Evolutionary conservation across 2,329 filamentous ascomycete species (phyloP), one percentile per base, ranked within the genome.

Genomic region (Biscogniauxia marginata): DNA sequence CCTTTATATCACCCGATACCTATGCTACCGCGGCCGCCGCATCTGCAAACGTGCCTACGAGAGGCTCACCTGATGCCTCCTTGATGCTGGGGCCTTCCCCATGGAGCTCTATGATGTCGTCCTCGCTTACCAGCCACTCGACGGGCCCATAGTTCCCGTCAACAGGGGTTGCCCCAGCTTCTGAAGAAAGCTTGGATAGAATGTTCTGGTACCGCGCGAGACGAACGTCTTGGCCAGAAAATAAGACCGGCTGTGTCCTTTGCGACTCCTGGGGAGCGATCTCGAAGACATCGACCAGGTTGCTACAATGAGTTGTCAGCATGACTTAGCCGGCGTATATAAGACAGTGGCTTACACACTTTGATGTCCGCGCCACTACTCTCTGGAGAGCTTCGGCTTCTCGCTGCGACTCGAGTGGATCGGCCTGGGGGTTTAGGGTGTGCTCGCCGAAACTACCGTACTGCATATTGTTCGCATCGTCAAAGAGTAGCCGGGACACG

Each of bases 271-370:
- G 79, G 20, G 83, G 82, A 34, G 81, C 79, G 66, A 86, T 85
- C 60, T 87, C 84, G 72, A 87, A 87, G 48, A 88, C 83, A 67
- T 88, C 85, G 58, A 88, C 84, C 73, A 88, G 83, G 65, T 87
- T 86, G 65, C 85, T 88, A 66, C 50, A 59, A 48, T 52, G 52
- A 25, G 23, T n/a, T 43, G 65, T 70, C 46, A 69, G 70, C 59
- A 62, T 56, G 58, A 39, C 30, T n/a, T 11, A n/a, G 30, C 30
- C n/a, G 30, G 30, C 13, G 39, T 45, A 45, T 44, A 44, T 45
- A 23, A 47, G 23, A 50, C 49, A 54, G 45, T 21, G 39, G 49
- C 47, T 46, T 48, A 67, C 78, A 61, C 76, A 87, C 85, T 86
- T 84, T 49, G 85, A 86, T 49, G 85, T 87, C 61, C 82, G 82